Percentiles rank a stretch among this genome's conserved stretches.
phyloP scores from a whole-genome alignment of 2,329 filamentous ascomycete species.

The Monosporascus sp. region DNA sequence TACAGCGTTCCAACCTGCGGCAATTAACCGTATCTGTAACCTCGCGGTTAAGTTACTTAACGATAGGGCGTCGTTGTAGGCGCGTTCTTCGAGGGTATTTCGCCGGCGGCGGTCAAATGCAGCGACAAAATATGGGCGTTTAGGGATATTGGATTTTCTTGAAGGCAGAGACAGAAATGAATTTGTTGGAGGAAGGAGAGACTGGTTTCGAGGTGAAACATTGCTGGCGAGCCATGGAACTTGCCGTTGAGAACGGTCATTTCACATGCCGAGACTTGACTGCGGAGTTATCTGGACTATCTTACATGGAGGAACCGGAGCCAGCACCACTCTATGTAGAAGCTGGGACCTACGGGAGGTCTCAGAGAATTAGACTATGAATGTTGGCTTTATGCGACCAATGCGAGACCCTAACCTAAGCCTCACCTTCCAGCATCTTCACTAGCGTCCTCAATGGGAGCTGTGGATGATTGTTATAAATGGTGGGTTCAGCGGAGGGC shows the following conservation, averaged over 20 bases:
- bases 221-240: slow-evolving; percentile 9
- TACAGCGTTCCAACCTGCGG: slow-evolving; percentile 16
- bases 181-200: neutral
- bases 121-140: slow-evolving; percentile 11
- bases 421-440: too few relatives aligned
- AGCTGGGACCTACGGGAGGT: too few relatives aligned
- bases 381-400: too few relatives aligned
- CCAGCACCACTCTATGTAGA: too few relatives aligned
- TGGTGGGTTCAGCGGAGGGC: too few relatives aligned
- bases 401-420: too few relatives aligned
- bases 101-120: slow-evolving; percentile 15
- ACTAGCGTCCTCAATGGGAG: too few relatives aligned
- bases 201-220: slow-evolving; percentile 4
- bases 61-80: slow-evolving; percentile 2
- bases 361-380: too few relatives aligned
- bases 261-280: slow-evolving; percentile 8
- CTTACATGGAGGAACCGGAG: too few relatives aligned
- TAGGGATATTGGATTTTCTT: slow-evolving; percentile 15
- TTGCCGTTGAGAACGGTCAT: slow-evolving; percentile 9
- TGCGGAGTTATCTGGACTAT: neutral
- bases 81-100: slow-evolving; percentile 3
- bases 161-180: slow-evolving; percentile 1
- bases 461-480: too few relatives aligned
- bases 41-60: slow-evolving; percentile 8
- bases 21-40: slow-evolving; percentile 14